Evolutionary conservation across 139 green algal genomes (phyloP), one percentile per base, ranked within the genome.

Genomic region (Nannochloris sp.): DNA sequence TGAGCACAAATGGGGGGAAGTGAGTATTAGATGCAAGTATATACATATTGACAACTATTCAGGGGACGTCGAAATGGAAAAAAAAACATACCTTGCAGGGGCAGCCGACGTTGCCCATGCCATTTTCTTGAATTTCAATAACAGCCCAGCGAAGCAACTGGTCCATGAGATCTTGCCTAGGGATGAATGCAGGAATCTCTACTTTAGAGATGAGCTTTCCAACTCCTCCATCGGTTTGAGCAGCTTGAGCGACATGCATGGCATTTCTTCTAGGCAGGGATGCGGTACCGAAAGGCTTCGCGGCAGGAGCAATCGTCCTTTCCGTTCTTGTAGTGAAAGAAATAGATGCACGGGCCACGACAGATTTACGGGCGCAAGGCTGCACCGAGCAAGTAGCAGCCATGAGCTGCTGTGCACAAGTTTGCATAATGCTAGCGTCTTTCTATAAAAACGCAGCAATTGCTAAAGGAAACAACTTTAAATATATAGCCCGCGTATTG

Each of bases 161-260:
- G 65, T 95, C 83, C 57, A 91, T 87, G 44, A 95, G 75, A 65
- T 95, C 88, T 29, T 82, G 63, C 13, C 88, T 73, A 3, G 76
- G 78, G 39, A 95, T 95, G 76, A 95, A 95, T 1, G 88, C 81
- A 7, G 88, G 83, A 8, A 95, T 84, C 37, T 92, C 85, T 4
- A 83, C 83, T 53, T 77, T 85, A 24, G 69, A 81, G 36, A 95
- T 91, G 7, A 91, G 64, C 53, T 80, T 87, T 29, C 76, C 78
- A 2, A 47, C 39, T 57, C 19, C 47, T 57, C 24, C 24, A 32
- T 64, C 27, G 4, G 63, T 24, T 31, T 57, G 10, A 12, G 48
- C 4, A 29, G 31, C 27, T 31, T 8, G 12, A 62, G 54, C 12
- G n/a, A 44, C 15, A 8, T 15, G 9, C 10, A 62, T n/a, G 8